Evolutionary conservation across 495 filamentous ascomycete genomes (phyloP), one percentile per base, ranked within the genome.

Genomic region (Cetradonia linearis): DNA sequence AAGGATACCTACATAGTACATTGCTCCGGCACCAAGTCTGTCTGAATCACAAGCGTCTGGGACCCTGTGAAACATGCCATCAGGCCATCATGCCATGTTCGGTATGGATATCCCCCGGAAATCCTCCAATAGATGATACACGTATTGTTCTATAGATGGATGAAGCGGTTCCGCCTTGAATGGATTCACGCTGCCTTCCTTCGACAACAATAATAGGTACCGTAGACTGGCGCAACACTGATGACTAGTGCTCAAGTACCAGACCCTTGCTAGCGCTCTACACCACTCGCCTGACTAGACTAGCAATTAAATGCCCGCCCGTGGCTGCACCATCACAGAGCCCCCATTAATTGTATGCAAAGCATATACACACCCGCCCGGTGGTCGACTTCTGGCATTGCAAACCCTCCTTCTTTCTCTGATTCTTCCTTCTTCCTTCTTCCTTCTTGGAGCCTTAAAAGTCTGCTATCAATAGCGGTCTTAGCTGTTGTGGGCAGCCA

Each of bases 81-180:
- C n/a, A 34, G 50, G 31, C 50, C 28, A 54, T 25, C n/a, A 54
- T 54, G 50, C 50, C n/a, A 54, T 54, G 33, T 33, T 20, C 30
- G 34, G 50, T 34, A n/a, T 16, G 34, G 28, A 34, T 25, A 6
- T 5, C 18, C 25, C 10, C 34, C 28, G n/a, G 20, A n/a, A 14
- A 13, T 10, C 25, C 20, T 3, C 20, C 42, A 25, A 46, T n/a
- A 46, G 20, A 10, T 25, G n/a, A 46, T 25, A 25, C 9, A 25
- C n/a, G n/a, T n/a, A n/a, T n/a, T n/a, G n/a, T n/a, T n/a, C n/a
- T n/a, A n/a, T n/a, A n/a, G n/a, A n/a, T n/a, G n/a, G n/a, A n/a
- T n/a, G n/a, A n/a, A n/a, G n/a, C n/a, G n/a, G n/a, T n/a, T n/a
- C n/a, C n/a, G n/a, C n/a, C n/a, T n/a, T n/a, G n/a, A n/a, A n/a